Conservation (phyloP, 176 grass and related monocot genomes). For the Oropetium thomaeum region DNA sequence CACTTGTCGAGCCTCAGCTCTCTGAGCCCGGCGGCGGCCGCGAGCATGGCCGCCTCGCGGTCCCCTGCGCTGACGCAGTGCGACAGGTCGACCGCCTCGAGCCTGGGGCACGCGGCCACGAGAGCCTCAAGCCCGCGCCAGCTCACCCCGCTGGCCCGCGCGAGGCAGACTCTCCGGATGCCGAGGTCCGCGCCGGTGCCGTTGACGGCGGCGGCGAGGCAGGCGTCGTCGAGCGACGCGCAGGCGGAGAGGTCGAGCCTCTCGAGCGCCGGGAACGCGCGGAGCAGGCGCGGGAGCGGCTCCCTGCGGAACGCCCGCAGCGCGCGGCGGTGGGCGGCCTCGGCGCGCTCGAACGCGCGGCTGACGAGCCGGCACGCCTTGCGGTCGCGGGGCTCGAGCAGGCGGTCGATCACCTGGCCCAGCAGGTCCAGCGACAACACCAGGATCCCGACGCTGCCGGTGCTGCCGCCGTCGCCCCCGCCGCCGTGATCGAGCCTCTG, state of each 20-base stretch:
- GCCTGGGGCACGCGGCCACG: conserved; percentile 55
- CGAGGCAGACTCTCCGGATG: conserved; percentile 52
- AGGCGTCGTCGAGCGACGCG: conserved; percentile 68
- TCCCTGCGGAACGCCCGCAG: conserved; percentile 68
- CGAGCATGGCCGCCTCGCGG: conserved; percentile 63
- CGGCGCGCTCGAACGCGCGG: conserved; percentile 59
- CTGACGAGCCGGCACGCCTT: conserved; percentile 81
- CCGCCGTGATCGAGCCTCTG: conserved; percentile 1
- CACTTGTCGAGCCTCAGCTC: conserved; percentile 82
- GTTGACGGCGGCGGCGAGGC: conserved; percentile 45
- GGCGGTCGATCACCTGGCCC: conserved; percentile 65
- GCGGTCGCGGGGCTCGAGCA: conserved; percentile 58
- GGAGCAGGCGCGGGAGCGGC: conserved; percentile 57
- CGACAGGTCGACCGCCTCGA: conserved; percentile 85
- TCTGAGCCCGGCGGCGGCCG: conserved; percentile 40
- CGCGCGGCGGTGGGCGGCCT: conserved; percentile 57
- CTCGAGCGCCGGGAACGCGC: conserved; percentile 51
- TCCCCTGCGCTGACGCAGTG: conserved; percentile 79
- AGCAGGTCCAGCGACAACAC: conserved; percentile 66
- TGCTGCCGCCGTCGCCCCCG: neutral
- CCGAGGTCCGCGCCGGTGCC: neutral
- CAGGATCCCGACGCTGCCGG: neutral
- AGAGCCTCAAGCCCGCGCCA: conserved; percentile 81
- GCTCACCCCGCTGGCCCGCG: conserved; percentile 63
- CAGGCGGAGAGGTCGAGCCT: conserved; percentile 76